Conservation (phyloP, 306 rosid species). For the Purshia tridentata region DNA sequence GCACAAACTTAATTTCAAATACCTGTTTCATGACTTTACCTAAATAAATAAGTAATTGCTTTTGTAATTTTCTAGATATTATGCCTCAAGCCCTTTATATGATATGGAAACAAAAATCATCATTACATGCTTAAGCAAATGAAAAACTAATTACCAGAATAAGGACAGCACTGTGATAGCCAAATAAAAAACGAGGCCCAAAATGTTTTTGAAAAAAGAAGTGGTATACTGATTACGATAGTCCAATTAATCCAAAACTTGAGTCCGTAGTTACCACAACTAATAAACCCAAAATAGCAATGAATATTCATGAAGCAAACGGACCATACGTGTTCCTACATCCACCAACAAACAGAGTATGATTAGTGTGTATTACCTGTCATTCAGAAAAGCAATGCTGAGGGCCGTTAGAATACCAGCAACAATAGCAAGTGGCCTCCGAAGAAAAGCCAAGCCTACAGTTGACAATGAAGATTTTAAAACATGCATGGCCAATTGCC, state of each 20-base stretch:
- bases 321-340: neutral
- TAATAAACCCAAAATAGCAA: neutral
- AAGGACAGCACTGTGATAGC: neutral
- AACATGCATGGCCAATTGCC: neutral
- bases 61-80: neutral
- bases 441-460: slow-evolving; percentile 83
- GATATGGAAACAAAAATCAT: neutral
- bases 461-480: slow-evolving; percentile 24
- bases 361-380: slow-evolving; percentile 52
- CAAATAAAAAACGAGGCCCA: neutral
- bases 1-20: neutral
- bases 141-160: neutral
- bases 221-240: neutral
- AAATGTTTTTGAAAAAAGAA: neutral
- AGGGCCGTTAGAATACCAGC: slow-evolving; percentile 87
- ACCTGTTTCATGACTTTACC: neutral
- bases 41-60: neutral
- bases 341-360: neutral
- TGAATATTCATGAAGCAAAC: neutral
- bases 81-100: neutral
- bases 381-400: slow-evolving; percentile 89
- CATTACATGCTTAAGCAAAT: neutral
- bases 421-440: slow-evolving; percentile 73
- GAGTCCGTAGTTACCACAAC: slow-evolving; percentile 8
- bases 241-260: neutral